Evolutionary conservation across 768 basidiomycete species (phyloP), one percentile per base, ranked within the genome.

Genomic region (Trametes coccinea): DNA sequence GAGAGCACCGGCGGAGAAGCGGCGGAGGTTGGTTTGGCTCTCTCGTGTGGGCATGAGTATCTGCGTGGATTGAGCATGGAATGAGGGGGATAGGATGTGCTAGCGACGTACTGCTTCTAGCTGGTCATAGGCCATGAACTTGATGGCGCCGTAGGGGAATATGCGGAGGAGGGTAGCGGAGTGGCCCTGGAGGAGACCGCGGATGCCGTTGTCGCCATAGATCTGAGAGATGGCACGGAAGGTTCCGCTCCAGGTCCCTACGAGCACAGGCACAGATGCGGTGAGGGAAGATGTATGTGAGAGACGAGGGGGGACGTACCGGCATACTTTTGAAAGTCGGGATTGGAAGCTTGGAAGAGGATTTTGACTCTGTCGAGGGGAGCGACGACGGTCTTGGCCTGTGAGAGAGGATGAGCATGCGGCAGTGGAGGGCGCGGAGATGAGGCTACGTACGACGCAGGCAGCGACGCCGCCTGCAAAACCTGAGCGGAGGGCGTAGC

Each of bases 281-380:
- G 10, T 10, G 10, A 37, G 22, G 22, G 72, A 50, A 65, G 5
- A 27, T 53, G 29, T 47, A 46, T 6, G 31, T 44, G 22, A 22
- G 22, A 22, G 41, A n/a, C n/a, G 27, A 31, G 31, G 14, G 31
- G 17, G 40, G 13, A 69, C 84, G 60, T 60, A 93, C 95, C 95
- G 60, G 95, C 85, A 77, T 95, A 98, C 74, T 94, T 92, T 72
- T 85, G 83, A 72, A 91, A 99, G 60, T 98, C 96, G 7, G 92
- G 91, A 74, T 96, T 97, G 6, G 93, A 93, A 0, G 97, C 93
- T 74, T 99, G 96, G 72, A 98, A 97, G 51, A 99, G 87, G 69
- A 99, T 99, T 78, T 99, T 99, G 67, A 99, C 95, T 72, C 97
- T 82, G 74, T 99, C 97, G 51, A 99, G 82, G 3, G 97, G 97